A percentile compares a stretch with the other conserved stretches of the same genome.
Conservation (phyloP, 169 alveolate genomes). For the Plasmodium inui region DNA sequence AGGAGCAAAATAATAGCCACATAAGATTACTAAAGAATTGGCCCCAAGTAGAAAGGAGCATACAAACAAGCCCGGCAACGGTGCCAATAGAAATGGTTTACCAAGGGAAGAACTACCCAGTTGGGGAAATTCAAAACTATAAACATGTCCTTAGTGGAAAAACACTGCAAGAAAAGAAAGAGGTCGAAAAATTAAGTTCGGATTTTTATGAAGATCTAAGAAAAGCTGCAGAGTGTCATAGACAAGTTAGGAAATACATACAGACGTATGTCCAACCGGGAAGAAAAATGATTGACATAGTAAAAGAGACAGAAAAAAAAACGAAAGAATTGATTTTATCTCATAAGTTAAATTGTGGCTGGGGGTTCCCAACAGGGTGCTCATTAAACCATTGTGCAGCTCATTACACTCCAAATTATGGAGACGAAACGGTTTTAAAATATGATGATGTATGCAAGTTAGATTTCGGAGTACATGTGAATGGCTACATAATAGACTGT, state of each 20-base stretch:
- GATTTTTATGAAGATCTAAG: conserved; percentile 94
- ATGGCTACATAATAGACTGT: conserved; percentile 99
- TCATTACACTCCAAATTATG: conserved; percentile 99
- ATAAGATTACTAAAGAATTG: conserved; percentile 83
- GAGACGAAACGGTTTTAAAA: conserved; percentile 88
- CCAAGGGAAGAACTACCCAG: conserved; percentile 75
- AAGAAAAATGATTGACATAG: conserved; percentile 94
- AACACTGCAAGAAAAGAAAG: conserved; percentile 91
- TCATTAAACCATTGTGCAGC: conserved; percentile 99
- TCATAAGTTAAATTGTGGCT: conserved; percentile 97
- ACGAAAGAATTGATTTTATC: conserved; percentile 95
- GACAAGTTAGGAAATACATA: conserved; percentile 97
- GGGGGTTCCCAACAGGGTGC: conserved; percentile 99
- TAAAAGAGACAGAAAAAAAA: conserved; percentile 96
- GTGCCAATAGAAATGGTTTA: conserved; percentile 82
- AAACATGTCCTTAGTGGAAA: conserved; percentile 45
- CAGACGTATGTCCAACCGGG: conserved; percentile 95
- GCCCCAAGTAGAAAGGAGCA: conserved; percentile 78
- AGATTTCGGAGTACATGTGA: conserved; percentile 99
- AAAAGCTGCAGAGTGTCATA: conserved; percentile 99
- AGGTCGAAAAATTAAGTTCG: conserved; percentile 89
- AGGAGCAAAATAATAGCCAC: conserved; percentile 82
- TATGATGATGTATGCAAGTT: conserved; percentile 95
- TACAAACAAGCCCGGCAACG: conserved; percentile 87
- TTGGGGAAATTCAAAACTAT: conserved; percentile 75